Evolutionary conservation across 768 basidiomycete genomes (phyloP).

Genomic region (Boletales sp.): DNA sequence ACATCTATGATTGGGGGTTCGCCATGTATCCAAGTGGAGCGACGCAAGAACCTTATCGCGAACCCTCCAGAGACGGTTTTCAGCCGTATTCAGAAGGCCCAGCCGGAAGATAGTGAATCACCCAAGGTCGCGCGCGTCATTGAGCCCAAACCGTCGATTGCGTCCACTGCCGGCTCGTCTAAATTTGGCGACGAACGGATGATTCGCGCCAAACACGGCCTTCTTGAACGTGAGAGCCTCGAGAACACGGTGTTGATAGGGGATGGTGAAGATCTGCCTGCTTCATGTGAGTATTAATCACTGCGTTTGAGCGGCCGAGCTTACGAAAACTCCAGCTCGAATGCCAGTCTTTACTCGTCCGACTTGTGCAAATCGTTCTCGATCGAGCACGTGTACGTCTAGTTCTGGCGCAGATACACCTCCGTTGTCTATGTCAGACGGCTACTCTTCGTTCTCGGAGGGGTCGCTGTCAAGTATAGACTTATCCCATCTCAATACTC

Average conservation of each 20-base stretch:
- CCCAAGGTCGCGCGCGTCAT: slow-evolving; percentile 45
- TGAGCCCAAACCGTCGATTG: slow-evolving; percentile 60
- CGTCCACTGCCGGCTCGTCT: slow-evolving; percentile 52
- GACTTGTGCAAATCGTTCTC: slow-evolving; percentile 44
- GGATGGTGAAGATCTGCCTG: slow-evolving; percentile 56
- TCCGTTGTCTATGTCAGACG: slow-evolving; percentile 65
- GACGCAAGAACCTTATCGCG: slow-evolving; percentile 47
- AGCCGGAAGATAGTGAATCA: slow-evolving; percentile 27
- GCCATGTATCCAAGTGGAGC: slow-evolving; percentile 63
- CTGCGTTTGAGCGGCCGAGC: too few relatives aligned
- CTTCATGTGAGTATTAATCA: slow-evolving; percentile 42
- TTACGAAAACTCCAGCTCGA: slow-evolving; percentile 30
- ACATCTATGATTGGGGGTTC: slow-evolving; percentile 66
- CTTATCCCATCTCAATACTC: slow-evolving; percentile 52
- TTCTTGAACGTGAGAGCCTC: slow-evolving; percentile 61
- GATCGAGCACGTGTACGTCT: slow-evolving; percentile 66
- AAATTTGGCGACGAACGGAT: slow-evolving; percentile 68
- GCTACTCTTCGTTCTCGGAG: slow-evolving; percentile 60
- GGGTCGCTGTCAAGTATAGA: slow-evolving; percentile 80
- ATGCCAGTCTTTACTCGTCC: slow-evolving; percentile 65
- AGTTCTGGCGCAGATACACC: slow-evolving; percentile 71
- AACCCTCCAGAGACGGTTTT: slow-evolving; percentile 31
- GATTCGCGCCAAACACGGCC: slow-evolving; percentile 59
- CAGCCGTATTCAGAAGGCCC: slow-evolving; percentile 31
- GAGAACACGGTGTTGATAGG: slow-evolving; percentile 64